These are phyloP conservation scores for Solanum chacoense DNA, from an alignment of 305 asterid genomes.

Conservation along the genomic window DNA sequence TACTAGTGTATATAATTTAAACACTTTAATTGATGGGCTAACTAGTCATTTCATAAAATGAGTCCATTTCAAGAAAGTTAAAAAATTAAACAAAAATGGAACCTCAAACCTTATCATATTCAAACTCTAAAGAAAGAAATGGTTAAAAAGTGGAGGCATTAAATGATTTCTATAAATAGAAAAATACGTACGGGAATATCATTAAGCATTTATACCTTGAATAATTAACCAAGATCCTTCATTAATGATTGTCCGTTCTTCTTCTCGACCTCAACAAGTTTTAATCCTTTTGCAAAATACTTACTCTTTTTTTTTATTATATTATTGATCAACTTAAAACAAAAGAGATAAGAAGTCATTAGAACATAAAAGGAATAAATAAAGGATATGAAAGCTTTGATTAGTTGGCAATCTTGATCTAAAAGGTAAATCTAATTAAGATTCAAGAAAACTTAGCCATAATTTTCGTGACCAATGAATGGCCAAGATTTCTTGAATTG, in stretches of 20 bases:
- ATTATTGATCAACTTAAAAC: constrained; percentile 1
- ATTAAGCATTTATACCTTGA: constrained; percentile 30
- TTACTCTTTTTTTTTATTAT: background rate
- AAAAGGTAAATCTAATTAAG: constrained; percentile 1
- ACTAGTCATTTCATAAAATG: background rate
- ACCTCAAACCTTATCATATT: constrained; percentile 3
- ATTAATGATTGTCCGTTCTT: constrained; percentile 3
- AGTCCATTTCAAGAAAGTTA: background rate
- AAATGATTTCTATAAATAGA: constrained; percentile 28
- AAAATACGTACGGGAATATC: constrained; percentile 21
- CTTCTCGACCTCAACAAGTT: constrained; percentile 6
- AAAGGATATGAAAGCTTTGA: background rate
- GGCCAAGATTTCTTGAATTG: background rate
- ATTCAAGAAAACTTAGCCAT: background rate
- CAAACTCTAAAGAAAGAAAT: constrained; percentile 6
- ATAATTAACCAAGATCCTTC: constrained; percentile 33
- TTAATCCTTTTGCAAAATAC: background rate
- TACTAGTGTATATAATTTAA: background rate
- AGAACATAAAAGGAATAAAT: background rate
- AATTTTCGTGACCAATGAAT: background rate
- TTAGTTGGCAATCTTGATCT: background rate
- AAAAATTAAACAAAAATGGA: background rate
- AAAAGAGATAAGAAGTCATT: background rate
- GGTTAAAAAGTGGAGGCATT: background rate
- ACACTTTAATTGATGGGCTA: background rate